These are phyloP conservation scores for Capsella bursapastoris DNA, from an alignment of 345 rosid species.

Conservation along the genomic window DNA sequence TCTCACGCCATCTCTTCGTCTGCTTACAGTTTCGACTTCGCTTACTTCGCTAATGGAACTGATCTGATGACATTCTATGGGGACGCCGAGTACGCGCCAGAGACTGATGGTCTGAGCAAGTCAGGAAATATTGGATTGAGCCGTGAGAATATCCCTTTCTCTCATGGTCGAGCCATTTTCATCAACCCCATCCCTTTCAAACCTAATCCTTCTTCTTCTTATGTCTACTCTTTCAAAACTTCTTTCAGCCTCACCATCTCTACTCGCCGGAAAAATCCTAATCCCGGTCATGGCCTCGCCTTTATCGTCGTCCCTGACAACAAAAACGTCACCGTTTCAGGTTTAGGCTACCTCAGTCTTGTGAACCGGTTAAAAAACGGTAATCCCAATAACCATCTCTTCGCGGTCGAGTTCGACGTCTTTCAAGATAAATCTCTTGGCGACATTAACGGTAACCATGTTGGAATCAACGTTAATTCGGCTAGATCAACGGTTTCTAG, in stretches of 20 bases:
- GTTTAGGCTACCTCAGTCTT: constrained; percentile 41
- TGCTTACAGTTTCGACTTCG: constrained; percentile 32
- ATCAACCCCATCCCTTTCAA: constrained; percentile 22
- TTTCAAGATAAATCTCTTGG: constrained; percentile 29
- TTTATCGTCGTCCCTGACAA: constrained; percentile 26
- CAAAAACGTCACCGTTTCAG: constrained; percentile 14
- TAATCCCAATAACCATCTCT: constrained; percentile 26
- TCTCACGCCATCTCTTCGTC: neutral
- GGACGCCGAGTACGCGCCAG: constrained; percentile 26
- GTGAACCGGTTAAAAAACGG: constrained; percentile 34
- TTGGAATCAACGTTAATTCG: constrained; percentile 44
- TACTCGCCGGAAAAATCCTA: neutral
- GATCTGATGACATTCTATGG: neutral
- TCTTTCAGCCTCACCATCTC: constrained; percentile 31
- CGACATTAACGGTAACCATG: constrained; percentile 43
- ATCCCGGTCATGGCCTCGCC: constrained; percentile 34
- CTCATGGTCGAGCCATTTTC: constrained; percentile 38
- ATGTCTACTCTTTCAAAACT: constrained; percentile 21
- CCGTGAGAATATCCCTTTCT: constrained; percentile 5
- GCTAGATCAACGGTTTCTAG: constrained; percentile 24
- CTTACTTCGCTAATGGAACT: constrained; percentile 28
- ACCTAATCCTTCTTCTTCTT: constrained; percentile 11
- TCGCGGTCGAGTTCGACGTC: constrained; percentile 35
- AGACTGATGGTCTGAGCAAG: constrained; percentile 19
- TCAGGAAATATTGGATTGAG: constrained; percentile 13